Evolutionary conservation across 1,284 basidiomycete genomes (phyloP).

Genomic region (Ustilago loliicola): DNA sequence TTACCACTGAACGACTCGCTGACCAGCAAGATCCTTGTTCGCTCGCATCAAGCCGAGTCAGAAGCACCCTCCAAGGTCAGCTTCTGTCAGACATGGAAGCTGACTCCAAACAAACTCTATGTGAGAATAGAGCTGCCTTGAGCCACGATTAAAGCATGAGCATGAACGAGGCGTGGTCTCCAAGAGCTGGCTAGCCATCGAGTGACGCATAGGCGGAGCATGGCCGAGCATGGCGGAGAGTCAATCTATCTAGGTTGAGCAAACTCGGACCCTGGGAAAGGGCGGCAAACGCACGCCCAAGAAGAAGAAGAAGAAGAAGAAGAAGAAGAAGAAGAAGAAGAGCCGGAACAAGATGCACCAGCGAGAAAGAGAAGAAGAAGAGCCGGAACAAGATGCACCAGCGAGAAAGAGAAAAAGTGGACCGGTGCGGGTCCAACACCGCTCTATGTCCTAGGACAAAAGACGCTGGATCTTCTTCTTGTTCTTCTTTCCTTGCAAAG

Average conservation of each 20-base stretch:
- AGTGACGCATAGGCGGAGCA: slow-evolving; percentile 1
- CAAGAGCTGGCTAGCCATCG: background rate
- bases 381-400: background rate
- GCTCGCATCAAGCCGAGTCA: background rate
- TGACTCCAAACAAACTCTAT: slow-evolving; percentile 6
- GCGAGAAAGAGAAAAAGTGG: background rate
- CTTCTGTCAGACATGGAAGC: background rate
- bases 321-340: background rate
- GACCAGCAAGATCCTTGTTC: background rate
- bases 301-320: background rate
- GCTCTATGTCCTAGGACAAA: slow-evolving; percentile 1
- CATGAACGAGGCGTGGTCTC: background rate
- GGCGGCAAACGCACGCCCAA: background rate
- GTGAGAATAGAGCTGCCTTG: background rate
- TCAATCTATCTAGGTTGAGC: background rate
- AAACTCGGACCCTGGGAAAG: slow-evolving; percentile 3
- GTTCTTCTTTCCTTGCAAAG: background rate
- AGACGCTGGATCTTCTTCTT: slow-evolving; percentile 2
- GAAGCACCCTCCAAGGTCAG: background rate
- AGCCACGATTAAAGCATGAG: slow-evolving; percentile 3
- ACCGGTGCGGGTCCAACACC: background rate
- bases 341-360: background rate
- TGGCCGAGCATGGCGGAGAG: background rate
- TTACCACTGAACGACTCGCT: background rate
- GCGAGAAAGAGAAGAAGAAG: slow-evolving; percentile 1